Base-by-base conservation (phyloP, 805 yeast species). In the Saccharomycodes ludwigii region DNA sequence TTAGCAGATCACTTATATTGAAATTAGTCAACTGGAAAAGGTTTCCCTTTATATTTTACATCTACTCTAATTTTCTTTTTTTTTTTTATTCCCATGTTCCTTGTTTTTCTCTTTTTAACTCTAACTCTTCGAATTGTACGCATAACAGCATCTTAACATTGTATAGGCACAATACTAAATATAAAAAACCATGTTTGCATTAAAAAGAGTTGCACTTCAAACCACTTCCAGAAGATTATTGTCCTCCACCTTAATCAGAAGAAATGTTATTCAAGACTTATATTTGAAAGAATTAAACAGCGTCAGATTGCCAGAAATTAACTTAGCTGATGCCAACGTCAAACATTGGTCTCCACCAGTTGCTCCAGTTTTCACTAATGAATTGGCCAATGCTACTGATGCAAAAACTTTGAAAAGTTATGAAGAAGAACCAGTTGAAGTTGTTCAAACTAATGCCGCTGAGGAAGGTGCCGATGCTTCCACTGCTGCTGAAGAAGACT, bases 281-380 rank as follows among this genome's bases (percentile, higher is more conserved):
- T 86, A 86, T 67, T 63, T 88, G 53, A 74, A 71, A 58, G 94
- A 86, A 61, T 66, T 91, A 61, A 82, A 77, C 66, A 73, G 74
- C 40, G 86, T 82, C 75, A 84, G 85, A 68, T 86, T 95, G 54
- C 71, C 77, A 37, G 74, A 84, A 39, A 54, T 77, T 34, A 61
- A 79, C 37, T 73, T 80, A 37, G 65, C 71, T 43, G 94, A 81
- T 45, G 77, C 88, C 40, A 84, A 76, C 50, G 88, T 85, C 46
- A 75, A 78, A 62, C 73, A 80, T 47, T 91, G 95, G 91, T 59
- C 66, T 39, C 63, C 74, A 41, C 97, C 97, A 49, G 58, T 68
- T 40, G 71, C 84, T 45, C 94, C 97, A 47, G 57, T 71, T 43
- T 58, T 65, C 29, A 96, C 96, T 46, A 60, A 69, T 41, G 54